Conservation (phyloP, 2,329 filamentous ascomycete genomes). For the Akanthomyces dipterigenus region DNA sequence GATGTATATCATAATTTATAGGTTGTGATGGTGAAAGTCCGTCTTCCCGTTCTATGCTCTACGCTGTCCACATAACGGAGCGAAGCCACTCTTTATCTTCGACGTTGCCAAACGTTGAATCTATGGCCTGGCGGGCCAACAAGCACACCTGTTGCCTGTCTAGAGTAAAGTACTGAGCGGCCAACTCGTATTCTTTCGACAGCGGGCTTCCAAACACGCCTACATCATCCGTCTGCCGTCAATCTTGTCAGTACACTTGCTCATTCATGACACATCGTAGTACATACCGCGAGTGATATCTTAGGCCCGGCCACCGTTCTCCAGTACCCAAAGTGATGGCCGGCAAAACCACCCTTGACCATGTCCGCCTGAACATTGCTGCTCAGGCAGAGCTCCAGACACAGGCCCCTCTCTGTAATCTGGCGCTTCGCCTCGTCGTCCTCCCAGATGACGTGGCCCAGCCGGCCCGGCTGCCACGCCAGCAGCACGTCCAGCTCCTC, state of each 20-base stretch:
- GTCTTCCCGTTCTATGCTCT: neutral
- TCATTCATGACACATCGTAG: neutral
- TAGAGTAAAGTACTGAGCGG: constrained; percentile 63
- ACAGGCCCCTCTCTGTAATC: constrained; percentile 47
- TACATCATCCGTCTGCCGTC: constrained; percentile 67
- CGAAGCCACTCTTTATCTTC: constrained; percentile 53
- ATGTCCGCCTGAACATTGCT: constrained; percentile 75
- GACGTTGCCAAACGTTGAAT: constrained; percentile 60
- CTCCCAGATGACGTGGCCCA: constrained; percentile 77
- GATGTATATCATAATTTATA: neutral
- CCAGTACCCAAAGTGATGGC: constrained; percentile 77
- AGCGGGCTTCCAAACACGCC: constrained; percentile 72
- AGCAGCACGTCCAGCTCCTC: constrained; percentile 60
- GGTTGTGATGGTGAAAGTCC: neutral
- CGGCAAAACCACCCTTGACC: constrained; percentile 56
- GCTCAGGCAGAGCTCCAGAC: constrained; percentile 70
- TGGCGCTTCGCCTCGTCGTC: constrained; percentile 50
- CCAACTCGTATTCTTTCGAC: constrained; percentile 71
- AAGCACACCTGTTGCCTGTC: constrained; percentile 36
- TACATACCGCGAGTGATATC: constrained; percentile 62
- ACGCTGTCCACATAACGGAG: constrained; percentile 39
- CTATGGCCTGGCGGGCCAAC: constrained; percentile 55
- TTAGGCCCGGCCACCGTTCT: constrained; percentile 48
- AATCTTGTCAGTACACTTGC: neutral
- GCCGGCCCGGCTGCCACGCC: constrained; percentile 56